phyloP scores from a whole-genome alignment of 495 filamentous ascomycete genomes.

The Penicillium cinerascens region DNA sequence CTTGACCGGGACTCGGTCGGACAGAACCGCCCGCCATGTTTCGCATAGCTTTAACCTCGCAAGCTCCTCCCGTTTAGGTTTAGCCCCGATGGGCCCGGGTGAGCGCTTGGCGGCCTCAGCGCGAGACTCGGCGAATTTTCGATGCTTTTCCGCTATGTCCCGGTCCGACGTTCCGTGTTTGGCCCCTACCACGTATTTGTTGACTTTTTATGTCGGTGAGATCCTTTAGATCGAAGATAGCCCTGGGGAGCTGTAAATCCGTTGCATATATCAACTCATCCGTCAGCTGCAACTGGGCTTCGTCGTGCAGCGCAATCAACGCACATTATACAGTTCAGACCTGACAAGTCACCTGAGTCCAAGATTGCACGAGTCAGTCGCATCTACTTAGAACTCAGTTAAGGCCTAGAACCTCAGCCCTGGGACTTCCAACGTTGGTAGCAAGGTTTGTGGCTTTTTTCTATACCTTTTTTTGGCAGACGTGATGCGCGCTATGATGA shows the following conservation, averaged over 20 bases:
- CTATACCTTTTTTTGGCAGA: too few species aligned
- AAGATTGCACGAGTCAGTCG: neutral
- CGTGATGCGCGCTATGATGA: too few species aligned
- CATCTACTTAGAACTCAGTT: neutral
- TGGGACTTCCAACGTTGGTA: too few species aligned
- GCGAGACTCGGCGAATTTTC: neutral
- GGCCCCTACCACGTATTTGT: neutral
- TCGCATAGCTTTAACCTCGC: slow-evolving; percentile 15
- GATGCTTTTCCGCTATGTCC: neutral
- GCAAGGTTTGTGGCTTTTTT: neutral
- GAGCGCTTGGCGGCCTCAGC: neutral
- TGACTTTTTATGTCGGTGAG: neutral
- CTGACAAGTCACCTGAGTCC: neutral
- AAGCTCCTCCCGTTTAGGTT: slow-evolving; percentile 26
- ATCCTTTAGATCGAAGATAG: neutral
- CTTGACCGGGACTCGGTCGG: slow-evolving; percentile 20
- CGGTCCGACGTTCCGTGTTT: neutral
- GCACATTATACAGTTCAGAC: neutral
- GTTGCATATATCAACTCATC: neutral
- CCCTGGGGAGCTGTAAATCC: neutral
- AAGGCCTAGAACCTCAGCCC: neutral
- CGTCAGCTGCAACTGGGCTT: neutral
- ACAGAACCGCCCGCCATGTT: neutral
- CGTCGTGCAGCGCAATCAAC: neutral
- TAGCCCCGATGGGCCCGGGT: slow-evolving; percentile 11